These are phyloP conservation scores for Rauvolfia tetraphylla DNA, from an alignment of 257 asterid genomes.

Conservation along the genomic window DNA sequence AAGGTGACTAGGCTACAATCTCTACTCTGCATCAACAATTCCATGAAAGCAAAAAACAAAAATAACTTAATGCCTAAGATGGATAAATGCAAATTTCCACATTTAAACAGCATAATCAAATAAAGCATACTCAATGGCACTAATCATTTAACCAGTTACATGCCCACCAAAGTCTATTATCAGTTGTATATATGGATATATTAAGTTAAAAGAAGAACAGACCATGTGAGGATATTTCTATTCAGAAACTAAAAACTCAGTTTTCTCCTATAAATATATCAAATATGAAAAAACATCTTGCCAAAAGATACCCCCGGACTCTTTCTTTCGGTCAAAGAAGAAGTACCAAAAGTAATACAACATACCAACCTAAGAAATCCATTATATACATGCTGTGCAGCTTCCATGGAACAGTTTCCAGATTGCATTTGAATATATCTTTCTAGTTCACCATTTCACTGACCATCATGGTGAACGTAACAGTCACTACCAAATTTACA, in stretches of 20 bases:
- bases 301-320: conserved; percentile 8
- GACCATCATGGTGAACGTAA: not conserved
- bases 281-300: not conserved
- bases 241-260: not conserved
- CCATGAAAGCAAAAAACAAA: not conserved
- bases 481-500: not conserved
- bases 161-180: not conserved
- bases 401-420: not conserved
- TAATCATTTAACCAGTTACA: not conserved
- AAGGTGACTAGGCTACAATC: not conserved
- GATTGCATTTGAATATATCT: not conserved
- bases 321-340: not conserved
- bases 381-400: not conserved
- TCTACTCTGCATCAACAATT: not conserved
- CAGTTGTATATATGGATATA: not conserved
- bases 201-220: not conserved
- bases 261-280: not conserved
- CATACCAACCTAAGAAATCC: not conserved
- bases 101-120: not conserved
- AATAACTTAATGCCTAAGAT: not conserved
- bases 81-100: not conserved
- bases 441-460: conserved; percentile 1
- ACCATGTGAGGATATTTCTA: not conserved
- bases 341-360: not conserved
- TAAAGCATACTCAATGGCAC: not conserved